Conservation (phyloP, 345 rosid species). For the Eucalyptus pumila region DNA sequence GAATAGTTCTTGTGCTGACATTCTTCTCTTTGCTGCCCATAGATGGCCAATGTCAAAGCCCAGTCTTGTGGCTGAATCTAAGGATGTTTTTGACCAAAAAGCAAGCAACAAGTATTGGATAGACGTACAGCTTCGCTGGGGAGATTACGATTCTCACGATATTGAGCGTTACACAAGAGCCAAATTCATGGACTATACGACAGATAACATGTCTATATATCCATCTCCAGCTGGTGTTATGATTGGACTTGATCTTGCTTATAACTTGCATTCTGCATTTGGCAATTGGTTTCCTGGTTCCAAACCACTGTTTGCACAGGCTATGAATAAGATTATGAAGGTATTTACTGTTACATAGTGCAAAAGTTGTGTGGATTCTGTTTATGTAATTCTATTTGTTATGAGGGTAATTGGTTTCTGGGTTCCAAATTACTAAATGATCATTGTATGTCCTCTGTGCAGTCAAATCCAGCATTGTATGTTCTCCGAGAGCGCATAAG, state of each 20-base stretch:
- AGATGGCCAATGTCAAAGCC: slow-evolving; percentile 99
- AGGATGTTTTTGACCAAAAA: slow-evolving; percentile 97
- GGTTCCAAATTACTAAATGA: neutral
- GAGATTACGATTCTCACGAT: slow-evolving; percentile 74
- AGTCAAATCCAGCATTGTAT: slow-evolving; percentile 97
- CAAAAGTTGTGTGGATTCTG: neutral
- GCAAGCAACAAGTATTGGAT: slow-evolving; percentile 98
- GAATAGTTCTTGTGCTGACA: slow-evolving; percentile 99
- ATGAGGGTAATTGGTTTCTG: neutral
- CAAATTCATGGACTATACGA: slow-evolving; percentile 98
- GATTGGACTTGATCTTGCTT: slow-evolving; percentile 98
- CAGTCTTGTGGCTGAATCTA: slow-evolving; percentile 96
- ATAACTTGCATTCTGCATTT: slow-evolving; percentile 94
- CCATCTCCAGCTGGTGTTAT: slow-evolving; percentile 98
- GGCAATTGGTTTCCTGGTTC: slow-evolving; percentile 99
- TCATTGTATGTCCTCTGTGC: slow-evolving; percentile 2
- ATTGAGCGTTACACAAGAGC: slow-evolving; percentile 97
- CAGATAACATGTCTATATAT: slow-evolving; percentile 98
- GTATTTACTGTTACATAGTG: slow-evolving; percentile 6
- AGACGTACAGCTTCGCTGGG: slow-evolving; percentile 98
- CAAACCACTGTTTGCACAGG: slow-evolving; percentile 93
- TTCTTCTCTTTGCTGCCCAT: slow-evolving; percentile 95
- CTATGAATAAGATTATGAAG: slow-evolving; percentile 99
- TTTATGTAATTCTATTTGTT: neutral
- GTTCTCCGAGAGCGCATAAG: slow-evolving; percentile 96